Conservation (phyloP, 139 green algal genomes). For the Coelastrella sp. region DNA sequence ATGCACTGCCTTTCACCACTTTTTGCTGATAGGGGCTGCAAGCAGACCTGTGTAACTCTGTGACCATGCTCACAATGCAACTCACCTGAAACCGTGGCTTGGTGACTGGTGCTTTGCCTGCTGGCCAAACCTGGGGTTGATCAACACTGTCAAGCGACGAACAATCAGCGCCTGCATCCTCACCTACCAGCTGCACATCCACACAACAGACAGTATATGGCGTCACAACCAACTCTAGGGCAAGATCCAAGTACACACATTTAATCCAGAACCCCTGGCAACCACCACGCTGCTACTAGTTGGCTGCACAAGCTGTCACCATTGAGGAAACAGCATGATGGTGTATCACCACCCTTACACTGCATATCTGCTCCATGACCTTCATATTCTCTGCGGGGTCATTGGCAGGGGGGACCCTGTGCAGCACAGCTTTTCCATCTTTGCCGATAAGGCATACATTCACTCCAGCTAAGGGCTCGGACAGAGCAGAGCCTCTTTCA, state of each 20-base stretch:
- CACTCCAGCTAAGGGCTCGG: constrained; percentile 58
- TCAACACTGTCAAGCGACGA: constrained; percentile 13
- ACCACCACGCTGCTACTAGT: background rate
- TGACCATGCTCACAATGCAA: background rate
- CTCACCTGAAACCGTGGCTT: constrained; percentile 78
- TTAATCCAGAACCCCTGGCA: background rate
- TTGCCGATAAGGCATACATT: constrained; percentile 73
- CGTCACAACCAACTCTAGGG: background rate
- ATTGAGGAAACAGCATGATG: background rate
- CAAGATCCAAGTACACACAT: no score
- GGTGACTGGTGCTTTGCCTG: constrained; percentile 1
- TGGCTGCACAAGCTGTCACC: background rate
- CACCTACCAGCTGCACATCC: constrained; percentile 15
- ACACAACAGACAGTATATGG: background rate
- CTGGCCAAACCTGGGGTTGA: background rate
- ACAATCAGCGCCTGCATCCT: constrained; percentile 55
- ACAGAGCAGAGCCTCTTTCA: constrained; percentile 59
- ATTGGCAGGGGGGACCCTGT: constrained; percentile 61
- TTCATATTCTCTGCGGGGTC: constrained; percentile 52
- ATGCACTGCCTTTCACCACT: no score
- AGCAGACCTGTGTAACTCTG: no score
- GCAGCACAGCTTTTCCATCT: constrained; percentile 63
- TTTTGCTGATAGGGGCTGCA: background rate
- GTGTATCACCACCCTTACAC: constrained; percentile 30
- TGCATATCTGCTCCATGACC: constrained; percentile 64